A percentile compares a stretch with the other conserved stretches of the same genome.
Conservation (phyloP, 768 basidiomycete genomes). For the Mycena crocata region DNA sequence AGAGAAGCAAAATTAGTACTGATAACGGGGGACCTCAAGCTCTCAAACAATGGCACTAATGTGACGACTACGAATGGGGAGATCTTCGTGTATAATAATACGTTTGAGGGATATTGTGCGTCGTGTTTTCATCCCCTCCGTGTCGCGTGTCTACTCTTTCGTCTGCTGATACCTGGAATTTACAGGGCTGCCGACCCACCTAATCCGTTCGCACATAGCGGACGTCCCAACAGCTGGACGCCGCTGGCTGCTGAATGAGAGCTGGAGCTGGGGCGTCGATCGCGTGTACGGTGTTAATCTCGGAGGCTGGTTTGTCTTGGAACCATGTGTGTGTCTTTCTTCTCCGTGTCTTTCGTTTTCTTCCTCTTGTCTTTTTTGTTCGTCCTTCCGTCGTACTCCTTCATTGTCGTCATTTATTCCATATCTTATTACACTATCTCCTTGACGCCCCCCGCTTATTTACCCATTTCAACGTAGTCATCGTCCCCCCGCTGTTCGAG, state of each 20-base stretch:
- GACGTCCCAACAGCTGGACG: constrained; percentile 82
- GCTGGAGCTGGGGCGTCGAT: constrained; percentile 77
- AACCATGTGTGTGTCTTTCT: constrained; percentile 54
- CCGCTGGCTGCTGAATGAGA: constrained; percentile 77
- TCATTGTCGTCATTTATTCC: background rate
- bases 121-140: constrained; percentile 28
- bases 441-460: background rate
- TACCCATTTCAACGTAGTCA: constrained; percentile 43
- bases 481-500: constrained; percentile 75
- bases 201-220: constrained; percentile 80
- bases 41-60: too few species aligned
- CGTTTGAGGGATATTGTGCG: constrained; percentile 81
- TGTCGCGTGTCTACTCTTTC: too few species aligned
- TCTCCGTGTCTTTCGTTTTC: too few species aligned
- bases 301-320: constrained; percentile 81
- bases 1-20: too few species aligned
- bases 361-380: too few species aligned
- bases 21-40: too few species aligned
- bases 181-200: constrained; percentile 71
- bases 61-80: constrained; percentile 75
- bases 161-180: too few species aligned
- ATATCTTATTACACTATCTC: background rate
- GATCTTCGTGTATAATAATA: constrained; percentile 81
- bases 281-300: constrained; percentile 78
- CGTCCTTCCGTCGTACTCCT: background rate